These are phyloP conservation scores for Areca catechu DNA, from an alignment of 176 grass and related monocot species.

Conservation along the genomic window DNA sequence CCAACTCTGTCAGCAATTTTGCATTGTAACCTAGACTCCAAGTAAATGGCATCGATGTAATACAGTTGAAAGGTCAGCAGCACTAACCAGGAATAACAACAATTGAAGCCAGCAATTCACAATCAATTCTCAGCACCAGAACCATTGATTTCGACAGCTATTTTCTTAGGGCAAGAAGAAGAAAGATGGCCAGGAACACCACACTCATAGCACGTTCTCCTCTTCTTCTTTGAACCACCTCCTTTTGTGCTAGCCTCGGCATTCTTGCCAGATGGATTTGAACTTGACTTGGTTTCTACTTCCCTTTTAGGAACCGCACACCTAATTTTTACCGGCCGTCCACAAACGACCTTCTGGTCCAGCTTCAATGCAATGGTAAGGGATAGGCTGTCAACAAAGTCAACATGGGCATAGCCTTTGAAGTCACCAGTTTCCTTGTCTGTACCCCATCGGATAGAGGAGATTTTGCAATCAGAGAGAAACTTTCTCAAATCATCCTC, in stretches of 20 bases:
- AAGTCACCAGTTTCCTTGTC: too few species aligned
- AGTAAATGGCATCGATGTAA: too few species aligned
- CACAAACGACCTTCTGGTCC: conserved; percentile 57
- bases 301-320: conserved; percentile 61
- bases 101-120: too few species aligned
- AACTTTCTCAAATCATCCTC: conserved; percentile 66
- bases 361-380: conserved; percentile 50
- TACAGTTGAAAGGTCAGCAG: too few species aligned
- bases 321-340: conserved; percentile 3
- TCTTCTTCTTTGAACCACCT: conserved; percentile 54
- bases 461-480: conserved; percentile 23
- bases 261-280: conserved; percentile 11
- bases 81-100: too few species aligned
- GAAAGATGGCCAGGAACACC: conserved; percentile 80
- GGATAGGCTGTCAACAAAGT: conserved; percentile 59
- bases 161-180: not conserved
- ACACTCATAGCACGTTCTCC: conserved; percentile 71
- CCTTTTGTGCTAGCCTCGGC: not conserved
- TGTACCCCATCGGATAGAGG: too few species aligned
- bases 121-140: too few species aligned
- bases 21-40: too few species aligned
- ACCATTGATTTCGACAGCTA: too few species aligned
- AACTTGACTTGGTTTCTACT: conserved; percentile 8
- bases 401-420: conserved; percentile 13
- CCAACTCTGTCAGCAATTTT: too few species aligned